phyloP scores from a whole-genome alignment of 179 eudicot genomes.

The Carnegiea gigantea region DNA sequence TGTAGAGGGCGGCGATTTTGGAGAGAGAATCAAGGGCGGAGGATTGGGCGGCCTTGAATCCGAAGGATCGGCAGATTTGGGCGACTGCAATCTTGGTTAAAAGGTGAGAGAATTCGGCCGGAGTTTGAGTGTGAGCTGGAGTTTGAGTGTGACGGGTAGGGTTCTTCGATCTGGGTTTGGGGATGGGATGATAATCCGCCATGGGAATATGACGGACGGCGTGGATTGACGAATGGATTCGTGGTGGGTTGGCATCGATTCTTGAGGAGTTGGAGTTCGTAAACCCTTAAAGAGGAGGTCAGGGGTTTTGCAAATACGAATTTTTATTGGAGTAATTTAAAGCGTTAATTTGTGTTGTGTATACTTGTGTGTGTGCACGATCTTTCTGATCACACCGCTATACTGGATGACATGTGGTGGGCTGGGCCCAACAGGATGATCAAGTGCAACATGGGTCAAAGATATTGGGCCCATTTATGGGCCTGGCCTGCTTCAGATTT shows the following conservation, averaged over 20 bases:
- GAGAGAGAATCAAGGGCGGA: constrained; percentile 55
- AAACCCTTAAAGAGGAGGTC: neutral
- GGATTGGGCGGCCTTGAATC: constrained; percentile 41
- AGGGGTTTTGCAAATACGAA: neutral
- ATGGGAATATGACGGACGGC: neutral
- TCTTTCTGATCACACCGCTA: neutral
- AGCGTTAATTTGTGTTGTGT: neutral
- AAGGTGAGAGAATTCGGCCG: constrained; percentile 33
- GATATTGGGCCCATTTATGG: no score
- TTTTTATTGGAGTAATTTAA: neutral
- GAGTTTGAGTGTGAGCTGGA: neutral
- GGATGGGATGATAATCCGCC: neutral
- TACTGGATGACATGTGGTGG: no score
- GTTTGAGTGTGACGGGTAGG: neutral
- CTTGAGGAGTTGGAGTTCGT: neutral
- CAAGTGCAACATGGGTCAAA: no score
- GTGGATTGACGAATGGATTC: neutral
- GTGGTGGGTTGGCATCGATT: neutral
- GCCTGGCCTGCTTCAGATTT: no score
- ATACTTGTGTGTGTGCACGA: neutral
- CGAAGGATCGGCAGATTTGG: constrained; percentile 54
- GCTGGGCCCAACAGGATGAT: no score
- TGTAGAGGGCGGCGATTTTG: constrained; percentile 47
- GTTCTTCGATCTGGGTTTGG: constrained; percentile 1
- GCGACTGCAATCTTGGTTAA: constrained; percentile 47